Evolutionary conservation across 2,329 filamentous ascomycete genomes (phyloP).

Genomic region (Thermomyces lanuginosus): DNA sequence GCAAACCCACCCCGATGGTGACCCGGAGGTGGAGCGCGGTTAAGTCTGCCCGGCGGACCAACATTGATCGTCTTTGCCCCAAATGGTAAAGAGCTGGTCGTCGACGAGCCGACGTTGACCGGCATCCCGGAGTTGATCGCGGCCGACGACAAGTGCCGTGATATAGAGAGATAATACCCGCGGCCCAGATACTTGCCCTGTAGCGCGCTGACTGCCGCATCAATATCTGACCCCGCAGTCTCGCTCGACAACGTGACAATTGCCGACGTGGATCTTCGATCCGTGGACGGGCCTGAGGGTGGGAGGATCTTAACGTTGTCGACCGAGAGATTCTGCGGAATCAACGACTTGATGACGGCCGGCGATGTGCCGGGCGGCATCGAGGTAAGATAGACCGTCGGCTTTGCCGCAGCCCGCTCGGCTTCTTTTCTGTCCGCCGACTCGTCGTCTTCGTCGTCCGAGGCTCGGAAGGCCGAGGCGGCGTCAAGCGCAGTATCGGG

Average conservation of each 20-base stretch:
- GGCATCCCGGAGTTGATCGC: constrained; percentile 42
- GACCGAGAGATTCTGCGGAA: constrained; percentile 42
- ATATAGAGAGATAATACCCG: constrained; percentile 65
- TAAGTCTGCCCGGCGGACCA: constrained; percentile 31
- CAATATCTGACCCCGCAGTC: constrained; percentile 68
- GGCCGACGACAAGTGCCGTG: constrained; percentile 66
- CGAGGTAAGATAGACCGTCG: constrained; percentile 38
- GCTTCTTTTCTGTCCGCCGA: constrained; percentile 24
- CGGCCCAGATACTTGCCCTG: constrained; percentile 75
- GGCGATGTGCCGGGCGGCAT: constrained; percentile 38
- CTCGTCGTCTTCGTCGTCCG: constrained; percentile 31
- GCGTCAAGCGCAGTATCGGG: too few species aligned
- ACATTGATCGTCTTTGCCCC: constrained; percentile 52
- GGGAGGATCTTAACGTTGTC: constrained; percentile 59
- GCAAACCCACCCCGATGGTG: constrained; percentile 50
- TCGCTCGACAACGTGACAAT: constrained; percentile 69
- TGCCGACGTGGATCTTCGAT: constrained; percentile 57
- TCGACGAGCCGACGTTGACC: constrained; percentile 30
- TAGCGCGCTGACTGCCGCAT: constrained; percentile 57
- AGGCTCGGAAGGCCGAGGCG: constrained; percentile 25
- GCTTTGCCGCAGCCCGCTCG: constrained; percentile 35
- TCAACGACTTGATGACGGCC: constrained; percentile 33
- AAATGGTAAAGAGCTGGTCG: constrained; percentile 48
- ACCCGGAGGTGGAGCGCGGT: constrained; percentile 32
- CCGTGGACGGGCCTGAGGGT: constrained; percentile 31